Evolutionary conservation across 495 filamentous ascomycete species (phyloP), one percentile per base, ranked within the genome.

Genomic region (Terfezia claveryi): DNA sequence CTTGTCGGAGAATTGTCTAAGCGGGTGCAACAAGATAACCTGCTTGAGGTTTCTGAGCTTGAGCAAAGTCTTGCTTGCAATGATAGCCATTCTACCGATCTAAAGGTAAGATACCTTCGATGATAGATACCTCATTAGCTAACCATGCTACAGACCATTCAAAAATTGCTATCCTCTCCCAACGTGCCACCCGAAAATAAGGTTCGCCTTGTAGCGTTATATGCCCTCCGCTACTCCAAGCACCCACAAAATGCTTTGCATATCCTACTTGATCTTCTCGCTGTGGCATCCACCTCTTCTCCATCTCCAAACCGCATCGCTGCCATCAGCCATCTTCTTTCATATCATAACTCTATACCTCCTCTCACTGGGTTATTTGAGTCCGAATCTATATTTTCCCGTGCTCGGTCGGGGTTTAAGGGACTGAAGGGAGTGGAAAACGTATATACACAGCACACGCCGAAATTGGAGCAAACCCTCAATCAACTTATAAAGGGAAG

Each of bases 371-470:
- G 94, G 57, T 75, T 94, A 8, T 98, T 96, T 64, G 87, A 95
- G 63, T 83, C 84, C 0, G 80, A 83, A 1, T 88, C 85, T 7
- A 84, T 98, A 55, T 94, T 98, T 69, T 85, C 84, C 36, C 83
- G 84, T 14, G 87, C 91, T 3, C 76, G 87, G 36, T 83, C 83
- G 61, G 80, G 87, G 2, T 88, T 98, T 68, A 93, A 93, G 66
- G 92, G 89, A 2, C 74, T 98, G 16, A 94, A 94, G 64, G 91
- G 91, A 12, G 88, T 96, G 4, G 91, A 98, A 66, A 98, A 98
- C 61, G 91, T 98, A 20, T 98, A 96, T 67, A 98, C 91, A 0
- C 92, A 96, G 67, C 91, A 98, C 68, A 91, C 87, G 2, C 88
- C 91, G 0, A 74, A 85, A 49, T 66, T 98, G 50, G 87, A 94